Evolutionary conservation across 805 yeast genomes (phyloP).

Genomic region (Huiozyma sinensis): DNA sequence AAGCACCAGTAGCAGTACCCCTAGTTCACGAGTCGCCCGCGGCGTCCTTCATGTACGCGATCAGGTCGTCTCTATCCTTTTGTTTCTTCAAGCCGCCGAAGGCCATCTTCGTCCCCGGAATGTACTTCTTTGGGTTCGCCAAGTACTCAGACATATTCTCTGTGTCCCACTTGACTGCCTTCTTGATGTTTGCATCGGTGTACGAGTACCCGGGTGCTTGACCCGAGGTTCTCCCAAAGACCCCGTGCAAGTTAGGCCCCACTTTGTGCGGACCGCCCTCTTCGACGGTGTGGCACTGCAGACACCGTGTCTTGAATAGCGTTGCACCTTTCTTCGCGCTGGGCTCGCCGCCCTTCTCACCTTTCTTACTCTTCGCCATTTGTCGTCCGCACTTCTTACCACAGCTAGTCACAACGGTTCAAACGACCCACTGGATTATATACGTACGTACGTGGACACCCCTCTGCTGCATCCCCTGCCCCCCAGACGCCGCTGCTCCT

Average conservation of each 20-base stretch:
- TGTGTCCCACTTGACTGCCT: conserved; percentile 80
- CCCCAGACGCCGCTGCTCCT: no score
- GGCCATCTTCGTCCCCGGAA: conserved; percentile 99
- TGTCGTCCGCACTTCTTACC: no score
- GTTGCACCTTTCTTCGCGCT: conserved; percentile 89
- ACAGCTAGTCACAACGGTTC: no score
- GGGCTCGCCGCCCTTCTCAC: conserved; percentile 2
- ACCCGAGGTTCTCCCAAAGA: conserved; percentile 89
- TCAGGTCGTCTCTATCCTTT: conserved; percentile 95
- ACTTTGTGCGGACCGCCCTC: conserved; percentile 96
- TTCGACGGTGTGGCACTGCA: conserved; percentile 97
- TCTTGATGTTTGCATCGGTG: conserved; percentile 97
- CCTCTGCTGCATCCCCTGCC: no score
- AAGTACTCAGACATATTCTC: conserved; percentile 90
- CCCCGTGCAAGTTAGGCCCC: conserved; percentile 96
- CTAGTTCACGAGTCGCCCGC: background rate
- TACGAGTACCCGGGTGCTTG: conserved; percentile 86
- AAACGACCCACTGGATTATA: background rate
- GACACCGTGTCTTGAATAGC: conserved; percentile 96
- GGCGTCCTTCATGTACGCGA: conserved; percentile 66
- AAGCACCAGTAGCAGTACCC: no score
- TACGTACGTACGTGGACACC: background rate
- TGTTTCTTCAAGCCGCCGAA: conserved; percentile 99
- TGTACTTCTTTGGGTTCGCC: conserved; percentile 99
- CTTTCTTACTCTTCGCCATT: background rate